These are phyloP conservation scores for Candida wancherniae DNA, from an alignment of 805 yeast genomes.

Conservation along the genomic window DNA sequence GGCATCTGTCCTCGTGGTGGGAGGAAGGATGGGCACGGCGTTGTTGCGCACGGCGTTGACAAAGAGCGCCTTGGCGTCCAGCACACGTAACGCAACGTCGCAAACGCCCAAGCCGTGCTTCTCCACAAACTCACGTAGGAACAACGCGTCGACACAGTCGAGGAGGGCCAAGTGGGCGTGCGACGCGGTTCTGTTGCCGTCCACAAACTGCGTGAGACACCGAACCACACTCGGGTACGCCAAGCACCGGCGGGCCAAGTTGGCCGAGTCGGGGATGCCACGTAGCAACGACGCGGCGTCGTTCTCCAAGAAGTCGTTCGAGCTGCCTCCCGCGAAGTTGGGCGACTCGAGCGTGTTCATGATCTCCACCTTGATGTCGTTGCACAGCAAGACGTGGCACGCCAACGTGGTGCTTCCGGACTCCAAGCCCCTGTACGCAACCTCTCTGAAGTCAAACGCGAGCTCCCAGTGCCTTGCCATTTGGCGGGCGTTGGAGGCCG, in stretches of 20 bases:
- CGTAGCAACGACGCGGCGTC: conserved; percentile 4
- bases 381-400: conserved; percentile 59
- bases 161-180: conserved; percentile 3
- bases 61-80: conserved; percentile 42
- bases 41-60: conserved; percentile 48
- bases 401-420: conserved; percentile 54
- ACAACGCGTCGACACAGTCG: conserved; percentile 7
- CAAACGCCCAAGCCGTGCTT: conserved; percentile 78
- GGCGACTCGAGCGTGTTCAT: conserved; percentile 35
- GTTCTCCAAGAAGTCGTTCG: too few species aligned
- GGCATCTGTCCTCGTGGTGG: conserved; percentile 34
- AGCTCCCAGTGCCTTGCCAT: conserved; percentile 51
- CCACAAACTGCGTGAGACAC: conserved; percentile 1
- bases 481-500: conserved; percentile 68
- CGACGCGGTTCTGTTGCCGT: neutral
- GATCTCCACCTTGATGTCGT: conserved; percentile 47
- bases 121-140: conserved; percentile 23
- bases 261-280: conserved; percentile 3
- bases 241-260: conserved; percentile 3
- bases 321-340: neutral
- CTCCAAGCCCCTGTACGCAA: conserved; percentile 66
- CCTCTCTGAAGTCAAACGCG: conserved; percentile 56
- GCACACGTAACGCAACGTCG: conserved; percentile 67
- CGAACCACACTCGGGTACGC: conserved; percentile 2
- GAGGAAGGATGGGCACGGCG: conserved; percentile 35